Conservation (phyloP, 1,284 basidiomycete genomes). For the Exobasidium cylindrosporum region DNA sequence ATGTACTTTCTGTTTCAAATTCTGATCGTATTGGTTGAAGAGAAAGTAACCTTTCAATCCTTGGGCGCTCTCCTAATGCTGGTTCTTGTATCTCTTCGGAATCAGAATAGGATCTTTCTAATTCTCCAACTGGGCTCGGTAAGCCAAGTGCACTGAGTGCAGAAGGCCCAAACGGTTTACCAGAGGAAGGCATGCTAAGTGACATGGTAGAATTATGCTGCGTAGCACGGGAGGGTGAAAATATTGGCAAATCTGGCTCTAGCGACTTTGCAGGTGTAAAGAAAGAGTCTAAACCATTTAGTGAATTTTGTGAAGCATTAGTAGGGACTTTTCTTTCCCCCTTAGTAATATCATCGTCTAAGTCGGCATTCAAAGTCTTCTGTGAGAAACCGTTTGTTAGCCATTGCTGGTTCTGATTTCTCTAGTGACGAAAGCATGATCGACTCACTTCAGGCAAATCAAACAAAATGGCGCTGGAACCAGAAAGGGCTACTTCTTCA, state of each 20-base stretch:
- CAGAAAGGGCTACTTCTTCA: neutral
- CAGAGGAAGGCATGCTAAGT: slow-evolving; percentile 35
- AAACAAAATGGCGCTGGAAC: too few relatives aligned
- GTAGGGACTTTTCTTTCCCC: too few relatives aligned
- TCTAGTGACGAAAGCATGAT: too few relatives aligned
- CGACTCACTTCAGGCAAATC: too few relatives aligned
- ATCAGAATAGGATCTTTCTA: slow-evolving; percentile 2
- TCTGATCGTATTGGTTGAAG: neutral
- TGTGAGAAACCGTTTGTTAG: too few relatives aligned
- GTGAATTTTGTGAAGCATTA: too few relatives aligned
- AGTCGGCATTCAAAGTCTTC: too few relatives aligned
- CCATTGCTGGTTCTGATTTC: too few relatives aligned
- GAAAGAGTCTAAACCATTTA: too few relatives aligned
- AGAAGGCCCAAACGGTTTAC: slow-evolving; percentile 36
- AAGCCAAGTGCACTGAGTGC: slow-evolving; percentile 38
- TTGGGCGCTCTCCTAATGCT: slow-evolving; percentile 11
- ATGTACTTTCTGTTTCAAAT: neutral
- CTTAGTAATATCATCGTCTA: too few relatives aligned
- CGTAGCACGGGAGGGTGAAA: neutral
- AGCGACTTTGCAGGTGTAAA: slow-evolving; percentile 16
- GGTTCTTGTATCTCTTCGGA: slow-evolving; percentile 6
- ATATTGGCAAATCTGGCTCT: too few relatives aligned
- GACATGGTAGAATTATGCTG: slow-evolving; percentile 30
- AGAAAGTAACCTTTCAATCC: slow-evolving; percentile 6
- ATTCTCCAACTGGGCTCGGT: slow-evolving; percentile 2